Evolutionary conservation across 371 early-diverging fungal species (phyloP), one percentile per base, ranked within the genome.

Genomic region (Rhizopus stolonifer): DNA sequence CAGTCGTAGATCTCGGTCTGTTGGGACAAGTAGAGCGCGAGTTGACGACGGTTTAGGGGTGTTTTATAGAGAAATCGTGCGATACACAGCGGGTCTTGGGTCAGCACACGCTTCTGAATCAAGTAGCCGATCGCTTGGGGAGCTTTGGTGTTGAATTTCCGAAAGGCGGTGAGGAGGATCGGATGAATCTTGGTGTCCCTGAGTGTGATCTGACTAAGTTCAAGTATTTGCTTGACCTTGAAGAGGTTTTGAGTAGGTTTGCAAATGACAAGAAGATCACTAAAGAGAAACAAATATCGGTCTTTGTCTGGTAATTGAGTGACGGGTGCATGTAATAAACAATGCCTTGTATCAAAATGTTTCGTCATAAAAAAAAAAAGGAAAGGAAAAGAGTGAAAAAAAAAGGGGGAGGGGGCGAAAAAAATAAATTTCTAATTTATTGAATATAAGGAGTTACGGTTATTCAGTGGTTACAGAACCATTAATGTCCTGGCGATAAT

Each of bases 61-160:
- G 91, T 90, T 36, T 87, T 83, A 72, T 90, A 86, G 45, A 94
- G 56, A 54, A 93, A 93, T 10, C 84, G 80, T 15, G 92, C 92
- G 14, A 91, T 85, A n/a, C 77, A 80, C 24, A 84, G 66, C 0
- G 91, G 84, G n/a, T 82, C 84, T 9, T 84, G 70, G 0, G 80
- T 80, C 11, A 93, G 67, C 10, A 88, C 80, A 15, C 84, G 70
- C 54, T 87, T 88, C 43, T 86, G 80, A 21, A 91, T 72, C 52
- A 92, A 77, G 43, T 84, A 86, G 15, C 76, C 74, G 11, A 94
- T 77, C 0, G 88, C 89, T 14, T 79, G 71, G 1, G 74, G 77
- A 8, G 91, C 85, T 63, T 88, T 83, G 4, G 79, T 70, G 49
- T 87, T 82, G 59, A 93, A 93, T 39, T 81, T 78, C 22, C 82